Percentiles rank a stretch among this genome's conserved stretches.
These are phyloP conservation scores for Solanum dulcamara DNA, from an alignment of 257 asterid species.

Conservation along the genomic window DNA sequence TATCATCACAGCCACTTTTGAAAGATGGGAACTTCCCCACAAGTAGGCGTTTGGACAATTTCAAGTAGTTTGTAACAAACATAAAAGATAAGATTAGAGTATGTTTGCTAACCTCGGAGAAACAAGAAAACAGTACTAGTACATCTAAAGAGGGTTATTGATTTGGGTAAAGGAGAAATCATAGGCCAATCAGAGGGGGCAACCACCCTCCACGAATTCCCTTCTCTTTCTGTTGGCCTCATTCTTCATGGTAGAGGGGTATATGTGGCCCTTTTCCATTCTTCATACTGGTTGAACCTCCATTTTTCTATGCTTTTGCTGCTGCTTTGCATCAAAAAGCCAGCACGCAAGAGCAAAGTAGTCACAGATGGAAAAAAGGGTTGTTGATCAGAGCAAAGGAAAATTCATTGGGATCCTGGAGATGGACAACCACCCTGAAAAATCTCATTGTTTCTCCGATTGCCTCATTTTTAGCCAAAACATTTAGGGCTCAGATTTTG, in stretches of 20 bases:
- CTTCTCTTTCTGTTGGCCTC: neutral
- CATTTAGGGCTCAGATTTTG: constrained; percentile 5
- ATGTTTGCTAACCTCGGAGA: neutral
- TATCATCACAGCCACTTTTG: neutral
- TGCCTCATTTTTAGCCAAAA: neutral
- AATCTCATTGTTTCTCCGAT: neutral
- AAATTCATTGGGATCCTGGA: neutral
- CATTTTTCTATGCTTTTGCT: neutral
- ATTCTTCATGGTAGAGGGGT: neutral
- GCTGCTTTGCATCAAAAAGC: neutral
- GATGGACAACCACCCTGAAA: neutral
- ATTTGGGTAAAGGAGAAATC: neutral
- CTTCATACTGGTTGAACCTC: neutral
- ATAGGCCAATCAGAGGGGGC: neutral
- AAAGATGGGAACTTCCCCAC: neutral
- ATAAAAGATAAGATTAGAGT: neutral
- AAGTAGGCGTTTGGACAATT: neutral
- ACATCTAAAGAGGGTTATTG: neutral
- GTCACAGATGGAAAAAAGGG: neutral
- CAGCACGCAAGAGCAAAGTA: neutral
- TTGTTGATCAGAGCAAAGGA: neutral
- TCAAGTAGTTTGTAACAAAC: neutral
- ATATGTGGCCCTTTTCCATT: neutral
- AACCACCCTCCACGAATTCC: neutral
- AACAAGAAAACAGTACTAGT: neutral